Evolutionary conservation across 768 basidiomycete species (phyloP).

Genomic region (Suillus subaureus): DNA sequence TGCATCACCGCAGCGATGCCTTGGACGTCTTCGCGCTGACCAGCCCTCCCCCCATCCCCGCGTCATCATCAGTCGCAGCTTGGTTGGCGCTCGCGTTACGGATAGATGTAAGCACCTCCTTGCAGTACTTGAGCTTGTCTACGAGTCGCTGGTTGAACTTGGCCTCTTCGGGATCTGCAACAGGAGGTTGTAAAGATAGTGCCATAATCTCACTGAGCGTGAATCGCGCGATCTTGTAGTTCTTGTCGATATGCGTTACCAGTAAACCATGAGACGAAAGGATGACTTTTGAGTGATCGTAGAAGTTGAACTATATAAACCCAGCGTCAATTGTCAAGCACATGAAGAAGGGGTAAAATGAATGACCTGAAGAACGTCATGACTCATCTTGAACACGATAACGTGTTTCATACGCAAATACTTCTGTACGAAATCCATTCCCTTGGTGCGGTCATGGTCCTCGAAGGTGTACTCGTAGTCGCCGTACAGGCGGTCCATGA

Average conservation of each 20-base stretch:
- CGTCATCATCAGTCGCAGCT: slow-evolving; percentile 17
- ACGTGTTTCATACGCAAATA: slow-evolving; percentile 97
- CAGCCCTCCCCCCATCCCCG: slow-evolving; percentile 10
- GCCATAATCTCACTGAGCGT: slow-evolving; percentile 73
- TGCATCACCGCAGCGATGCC: slow-evolving; percentile 16
- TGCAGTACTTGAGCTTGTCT: slow-evolving; percentile 85
- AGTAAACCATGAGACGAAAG: slow-evolving; percentile 78
- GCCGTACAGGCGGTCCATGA: slow-evolving; percentile 86
- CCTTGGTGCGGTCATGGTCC: slow-evolving; percentile 65
- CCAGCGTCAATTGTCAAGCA: slow-evolving; percentile 1
- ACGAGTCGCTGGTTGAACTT: slow-evolving; percentile 67
- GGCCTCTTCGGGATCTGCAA: slow-evolving; percentile 52
- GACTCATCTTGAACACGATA: slow-evolving; percentile 94
- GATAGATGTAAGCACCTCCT: slow-evolving; percentile 79
- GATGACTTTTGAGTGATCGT: slow-evolving; percentile 95
- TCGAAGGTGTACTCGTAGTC: slow-evolving; percentile 83
- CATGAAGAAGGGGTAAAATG: slow-evolving; percentile 3
- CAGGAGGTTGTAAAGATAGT: slow-evolving; percentile 43
- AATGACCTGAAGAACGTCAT: slow-evolving; percentile 90
- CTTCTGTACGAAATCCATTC: slow-evolving; percentile 96
- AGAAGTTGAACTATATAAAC: slow-evolving; percentile 87
- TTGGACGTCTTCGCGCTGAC: slow-evolving; percentile 22
- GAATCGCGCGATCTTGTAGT: slow-evolving; percentile 75
- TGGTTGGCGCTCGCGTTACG: slow-evolving; percentile 54
- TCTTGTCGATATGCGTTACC: slow-evolving; percentile 91